Evolutionary conservation across 495 filamentous ascomycete genomes (phyloP).

Genomic region (Podospora sp.): DNA sequence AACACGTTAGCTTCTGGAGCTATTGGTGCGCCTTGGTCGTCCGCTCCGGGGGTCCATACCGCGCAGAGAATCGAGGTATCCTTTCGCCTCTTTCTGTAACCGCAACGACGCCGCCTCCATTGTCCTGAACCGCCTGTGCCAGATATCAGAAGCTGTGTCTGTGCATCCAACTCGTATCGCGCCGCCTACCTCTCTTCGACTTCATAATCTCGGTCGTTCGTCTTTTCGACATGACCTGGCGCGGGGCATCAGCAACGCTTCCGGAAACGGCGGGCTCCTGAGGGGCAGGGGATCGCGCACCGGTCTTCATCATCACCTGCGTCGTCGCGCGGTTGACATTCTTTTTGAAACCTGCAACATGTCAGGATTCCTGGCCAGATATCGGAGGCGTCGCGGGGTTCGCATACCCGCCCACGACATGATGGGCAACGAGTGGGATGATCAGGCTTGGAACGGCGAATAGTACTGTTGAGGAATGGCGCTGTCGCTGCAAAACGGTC

Average conservation of each 20-base stretch:
- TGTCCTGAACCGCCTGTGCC: conserved; percentile 78
- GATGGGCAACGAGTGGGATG: conserved; percentile 32
- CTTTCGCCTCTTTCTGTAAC: conserved; percentile 95
- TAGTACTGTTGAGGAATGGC: not conserved
- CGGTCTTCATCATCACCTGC: conserved; percentile 99
- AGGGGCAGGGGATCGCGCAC: conserved; percentile 40
- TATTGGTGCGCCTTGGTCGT: not conserved
- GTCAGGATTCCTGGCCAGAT: not conserved
- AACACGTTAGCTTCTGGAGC: not conserved
- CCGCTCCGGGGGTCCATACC: conserved; percentile 50
- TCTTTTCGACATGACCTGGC: conserved; percentile 92
- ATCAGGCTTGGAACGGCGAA: not conserved
- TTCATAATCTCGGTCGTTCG: conserved; percentile 97
- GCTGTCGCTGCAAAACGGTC: not conserved
- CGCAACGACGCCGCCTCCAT: conserved; percentile 93
- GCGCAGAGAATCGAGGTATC: conserved; percentile 92
- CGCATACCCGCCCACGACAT: conserved; percentile 65
- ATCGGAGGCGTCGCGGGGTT: conserved; percentile 26
- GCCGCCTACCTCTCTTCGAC: conserved; percentile 82
- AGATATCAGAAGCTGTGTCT: conserved; percentile 10
- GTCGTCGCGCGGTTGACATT: conserved; percentile 98
- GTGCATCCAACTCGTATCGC: not conserved
- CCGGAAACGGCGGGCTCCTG: not conserved
- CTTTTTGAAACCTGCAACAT: conserved; percentile 85
- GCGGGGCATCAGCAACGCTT: not conserved